Conservation (phyloP, 768 basidiomycete genomes). For the Mycena rebaudengoi region DNA sequence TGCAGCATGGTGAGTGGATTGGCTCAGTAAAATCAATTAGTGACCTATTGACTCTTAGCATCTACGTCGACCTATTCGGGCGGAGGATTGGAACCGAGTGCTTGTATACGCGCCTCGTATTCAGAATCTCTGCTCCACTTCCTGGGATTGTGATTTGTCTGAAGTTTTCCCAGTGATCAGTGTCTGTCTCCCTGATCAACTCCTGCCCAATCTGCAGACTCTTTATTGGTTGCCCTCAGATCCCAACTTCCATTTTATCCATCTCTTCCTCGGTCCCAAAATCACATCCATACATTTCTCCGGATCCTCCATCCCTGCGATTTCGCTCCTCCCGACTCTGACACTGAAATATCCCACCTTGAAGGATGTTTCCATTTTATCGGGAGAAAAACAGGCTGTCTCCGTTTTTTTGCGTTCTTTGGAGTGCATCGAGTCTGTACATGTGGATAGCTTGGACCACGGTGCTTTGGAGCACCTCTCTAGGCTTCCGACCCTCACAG, state of each 20-base stretch:
- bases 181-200: slow-evolving; percentile 2
- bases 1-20: slow-evolving; percentile 11
- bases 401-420: slow-evolving; percentile 2
- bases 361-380: not conserved
- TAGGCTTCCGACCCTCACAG: slow-evolving; percentile 3
- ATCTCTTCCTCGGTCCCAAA: slow-evolving; percentile 7
- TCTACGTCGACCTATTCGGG: slow-evolving; percentile 3
- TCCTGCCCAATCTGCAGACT: slow-evolving; percentile 8
- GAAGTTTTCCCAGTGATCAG: not conserved
- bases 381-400: not conserved
- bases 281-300: not conserved
- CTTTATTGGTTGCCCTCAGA: slow-evolving; percentile 1
- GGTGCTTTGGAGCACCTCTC: slow-evolving; percentile 7
- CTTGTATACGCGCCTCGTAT: not conserved
- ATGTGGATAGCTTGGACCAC: not conserved
- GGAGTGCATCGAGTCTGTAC: slow-evolving; percentile 2
- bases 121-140: not conserved
- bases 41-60: not conserved
- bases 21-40: slow-evolving; percentile 1
- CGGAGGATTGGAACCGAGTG: not conserved
- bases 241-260: not conserved
- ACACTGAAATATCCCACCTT: slow-evolving; percentile 10
- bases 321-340: slow-evolving; percentile 6
- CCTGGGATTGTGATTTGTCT: not conserved
- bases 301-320: not conserved